Percentiles rank a stretch among this genome's conserved stretches.
Conservation (phyloP, 2,329 filamentous ascomycete species). For the Fusarium avenaceum region DNA sequence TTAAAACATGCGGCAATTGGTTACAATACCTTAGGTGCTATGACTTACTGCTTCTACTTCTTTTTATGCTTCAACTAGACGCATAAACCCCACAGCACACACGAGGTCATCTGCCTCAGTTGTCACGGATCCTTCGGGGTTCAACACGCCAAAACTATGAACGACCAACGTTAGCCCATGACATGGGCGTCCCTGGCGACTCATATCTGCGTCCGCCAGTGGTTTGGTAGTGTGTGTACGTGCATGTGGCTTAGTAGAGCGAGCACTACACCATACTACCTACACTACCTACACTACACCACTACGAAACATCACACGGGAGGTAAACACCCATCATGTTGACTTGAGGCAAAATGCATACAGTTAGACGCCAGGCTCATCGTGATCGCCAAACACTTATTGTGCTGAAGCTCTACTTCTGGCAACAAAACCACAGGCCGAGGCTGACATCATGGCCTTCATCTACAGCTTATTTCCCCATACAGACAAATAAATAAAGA, state of each 20-base stretch:
- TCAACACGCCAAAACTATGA: slow-evolving; percentile 27
- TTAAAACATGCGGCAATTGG: not conserved
- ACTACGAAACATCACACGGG: not conserved
- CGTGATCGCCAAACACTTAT: slow-evolving; percentile 17
- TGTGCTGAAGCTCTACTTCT: slow-evolving; percentile 18
- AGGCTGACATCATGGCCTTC: slow-evolving; percentile 36
- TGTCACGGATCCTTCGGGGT: slow-evolving; percentile 46
- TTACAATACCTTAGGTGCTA: not conserved
- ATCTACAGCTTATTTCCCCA: slow-evolving; percentile 36
- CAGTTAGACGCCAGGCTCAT: slow-evolving; percentile 13
- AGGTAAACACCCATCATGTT: slow-evolving; percentile 5
- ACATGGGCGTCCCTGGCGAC: slow-evolving; percentile 30
- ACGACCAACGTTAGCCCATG: slow-evolving; percentile 10
- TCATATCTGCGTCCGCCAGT: slow-evolving; percentile 23
- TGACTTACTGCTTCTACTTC: too few species aligned
- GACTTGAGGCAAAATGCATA: not conserved
- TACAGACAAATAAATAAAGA: slow-evolving; percentile 29
- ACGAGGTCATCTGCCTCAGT: slow-evolving; percentile 35
- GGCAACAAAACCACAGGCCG: slow-evolving; percentile 20
- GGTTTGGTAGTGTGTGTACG: not conserved
- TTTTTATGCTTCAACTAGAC: not conserved
- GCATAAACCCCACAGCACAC: not conserved
- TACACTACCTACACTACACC: not conserved
- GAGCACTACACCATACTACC: slow-evolving; percentile 2
- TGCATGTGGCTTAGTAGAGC: slow-evolving; percentile 37